A percentile compares a stretch with the other conserved stretches of the same genome.
phyloP scores from a whole-genome alignment of 495 filamentous ascomycete genomes.

The Friedmanniomyces simplex region DNA sequence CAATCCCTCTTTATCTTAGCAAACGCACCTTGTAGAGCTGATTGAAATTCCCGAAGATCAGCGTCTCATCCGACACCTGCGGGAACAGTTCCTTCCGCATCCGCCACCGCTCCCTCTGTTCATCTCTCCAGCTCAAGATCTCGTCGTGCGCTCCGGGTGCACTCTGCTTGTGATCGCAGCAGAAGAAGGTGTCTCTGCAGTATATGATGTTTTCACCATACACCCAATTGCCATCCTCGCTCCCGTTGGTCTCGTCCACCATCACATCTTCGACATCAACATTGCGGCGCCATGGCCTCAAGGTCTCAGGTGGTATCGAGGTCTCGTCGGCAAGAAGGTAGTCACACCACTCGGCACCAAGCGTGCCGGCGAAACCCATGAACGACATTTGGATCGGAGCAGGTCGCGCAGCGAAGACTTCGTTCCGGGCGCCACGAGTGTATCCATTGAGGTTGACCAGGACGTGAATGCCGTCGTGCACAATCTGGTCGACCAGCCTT shows the following conservation, averaged over 20 bases:
- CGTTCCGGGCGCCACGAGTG: slow-evolving; percentile 92
- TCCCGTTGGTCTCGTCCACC: slow-evolving; percentile 55
- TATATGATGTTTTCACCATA: slow-evolving; percentile 97
- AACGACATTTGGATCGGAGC: slow-evolving; percentile 99
- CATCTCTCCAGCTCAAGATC: slow-evolving; percentile 68
- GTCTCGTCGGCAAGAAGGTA: slow-evolving; percentile 87
- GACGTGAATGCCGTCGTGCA: slow-evolving; percentile 90
- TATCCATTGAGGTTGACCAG: slow-evolving; percentile 97
- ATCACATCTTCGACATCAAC: slow-evolving; percentile 60
- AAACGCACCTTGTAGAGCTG: slow-evolving; percentile 88
- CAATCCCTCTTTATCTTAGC: neutral
- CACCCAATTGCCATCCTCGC: slow-evolving; percentile 66
- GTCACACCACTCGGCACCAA: slow-evolving; percentile 98
- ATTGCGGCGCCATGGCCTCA: slow-evolving; percentile 68
- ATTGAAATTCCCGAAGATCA: slow-evolving; percentile 98
- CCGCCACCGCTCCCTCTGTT: slow-evolving; percentile 72
- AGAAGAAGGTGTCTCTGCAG: slow-evolving; percentile 94
- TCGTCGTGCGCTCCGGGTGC: slow-evolving; percentile 59
- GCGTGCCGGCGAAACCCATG: slow-evolving; percentile 96
- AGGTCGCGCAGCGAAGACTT: slow-evolving; percentile 90
- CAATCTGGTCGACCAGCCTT: slow-evolving; percentile 76
- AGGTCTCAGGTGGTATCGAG: slow-evolving; percentile 71
- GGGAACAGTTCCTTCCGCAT: slow-evolving; percentile 97
- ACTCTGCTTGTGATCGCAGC: slow-evolving; percentile 93
- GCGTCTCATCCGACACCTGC: slow-evolving; percentile 63